Percentiles rank a stretch among this genome's conserved stretches.
These are phyloP conservation scores for Tephrocybe sp. DNA, from an alignment of 768 basidiomycete genomes.

Conservation along the genomic window DNA sequence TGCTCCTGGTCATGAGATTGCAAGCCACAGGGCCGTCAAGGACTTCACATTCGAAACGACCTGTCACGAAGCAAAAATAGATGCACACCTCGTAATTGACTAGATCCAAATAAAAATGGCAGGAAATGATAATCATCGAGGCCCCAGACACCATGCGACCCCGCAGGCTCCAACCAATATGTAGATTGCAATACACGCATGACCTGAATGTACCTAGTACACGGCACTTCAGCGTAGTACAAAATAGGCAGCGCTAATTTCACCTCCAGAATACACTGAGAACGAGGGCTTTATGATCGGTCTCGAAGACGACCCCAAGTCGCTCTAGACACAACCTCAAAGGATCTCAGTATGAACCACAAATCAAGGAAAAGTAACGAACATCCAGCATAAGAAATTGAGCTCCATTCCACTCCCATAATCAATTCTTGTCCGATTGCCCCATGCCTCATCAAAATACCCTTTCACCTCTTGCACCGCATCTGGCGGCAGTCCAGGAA, in stretches of 20 bases:
- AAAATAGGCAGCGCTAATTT: conserved; percentile 11
- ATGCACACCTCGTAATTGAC: conserved; percentile 64
- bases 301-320: conserved; percentile 59
- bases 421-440: conserved; percentile 88
- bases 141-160: conserved; percentile 99
- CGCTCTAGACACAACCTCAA: conserved; percentile 78
- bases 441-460: conserved; percentile 91
- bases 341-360: background rate
- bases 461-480: conserved; percentile 68
- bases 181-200: conserved; percentile 89
- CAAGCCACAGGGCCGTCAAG: too few species aligned
- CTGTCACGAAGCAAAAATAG: too few species aligned
- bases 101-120: conserved; percentile 85
- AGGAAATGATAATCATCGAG: conserved; percentile 97
- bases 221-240: too few species aligned
- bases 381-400: conserved; percentile 98
- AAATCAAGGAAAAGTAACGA: conserved; percentile 27
- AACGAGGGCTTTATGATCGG: conserved; percentile 76
- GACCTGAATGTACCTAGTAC: conserved; percentile 74
- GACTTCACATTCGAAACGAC: too few species aligned
- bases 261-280: conserved; percentile 88
- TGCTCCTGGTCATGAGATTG: too few species aligned
- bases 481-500: conserved; percentile 58
- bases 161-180: conserved; percentile 98
- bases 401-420: conserved; percentile 99